These are phyloP conservation scores for Syzygium aqueum DNA, from an alignment of 345 rosid species.

Conservation along the genomic window DNA sequence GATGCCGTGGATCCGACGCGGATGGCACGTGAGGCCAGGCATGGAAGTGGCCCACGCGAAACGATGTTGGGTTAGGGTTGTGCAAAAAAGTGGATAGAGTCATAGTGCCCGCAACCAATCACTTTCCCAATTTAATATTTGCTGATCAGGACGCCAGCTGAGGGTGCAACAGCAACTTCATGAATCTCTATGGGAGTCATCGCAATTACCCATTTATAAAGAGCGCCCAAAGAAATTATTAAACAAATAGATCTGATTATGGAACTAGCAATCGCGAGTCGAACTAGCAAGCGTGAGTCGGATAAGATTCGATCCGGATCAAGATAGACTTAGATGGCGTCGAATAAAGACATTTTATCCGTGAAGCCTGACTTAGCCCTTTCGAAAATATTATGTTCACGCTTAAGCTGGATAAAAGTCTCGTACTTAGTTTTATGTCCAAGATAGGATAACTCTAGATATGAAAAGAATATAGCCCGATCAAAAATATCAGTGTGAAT, in stretches of 20 bases:
- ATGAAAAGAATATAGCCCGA: fast-evolving
- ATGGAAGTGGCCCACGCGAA: background rate
- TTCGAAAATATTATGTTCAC: background rate
- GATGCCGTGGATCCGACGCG: background rate
- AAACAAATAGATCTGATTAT: background rate
- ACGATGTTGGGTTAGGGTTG: background rate
- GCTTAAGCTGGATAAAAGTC: too few relatives aligned
- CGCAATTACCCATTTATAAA: background rate
- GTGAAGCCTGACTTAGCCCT: background rate
- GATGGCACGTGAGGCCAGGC: background rate
- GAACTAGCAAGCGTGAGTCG: background rate
- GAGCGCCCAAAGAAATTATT: background rate
- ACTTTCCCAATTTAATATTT: background rate
- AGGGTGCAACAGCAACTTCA: background rate
- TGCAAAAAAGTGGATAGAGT: background rate
- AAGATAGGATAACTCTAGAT: fast-evolving
- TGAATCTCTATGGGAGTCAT: background rate
- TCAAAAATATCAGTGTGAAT: background rate
- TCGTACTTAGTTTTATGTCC: too few relatives aligned
- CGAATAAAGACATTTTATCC: background rate
- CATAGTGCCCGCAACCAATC: background rate
- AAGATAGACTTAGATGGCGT: background rate
- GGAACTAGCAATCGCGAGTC: background rate
- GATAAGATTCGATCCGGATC: background rate
- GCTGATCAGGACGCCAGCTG: background rate